Evolutionary conservation across 306 rosid species (phyloP).

Genomic region (Lotus japonicus): DNA sequence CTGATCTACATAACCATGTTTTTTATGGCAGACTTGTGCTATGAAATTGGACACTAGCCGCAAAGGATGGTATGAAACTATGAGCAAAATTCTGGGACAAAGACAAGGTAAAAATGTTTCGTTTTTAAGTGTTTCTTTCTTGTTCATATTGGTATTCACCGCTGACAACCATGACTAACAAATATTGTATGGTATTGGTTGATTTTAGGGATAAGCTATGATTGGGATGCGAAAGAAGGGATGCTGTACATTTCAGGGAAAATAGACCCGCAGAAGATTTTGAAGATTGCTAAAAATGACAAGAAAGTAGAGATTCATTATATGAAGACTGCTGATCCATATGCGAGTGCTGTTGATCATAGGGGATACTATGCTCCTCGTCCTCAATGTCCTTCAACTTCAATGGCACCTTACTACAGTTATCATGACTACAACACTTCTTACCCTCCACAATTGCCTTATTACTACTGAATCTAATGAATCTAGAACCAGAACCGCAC

Average conservation of each 20-base stretch:
- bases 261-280: background rate
- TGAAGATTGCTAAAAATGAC: background rate
- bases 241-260: slow-evolving; percentile 19
- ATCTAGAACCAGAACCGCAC: background rate
- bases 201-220: slow-evolving; percentile 9
- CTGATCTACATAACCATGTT: background rate
- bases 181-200: background rate
- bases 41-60: slow-evolving; percentile 13
- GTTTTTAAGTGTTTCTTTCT: no score
- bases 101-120: background rate
- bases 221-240: slow-evolving; percentile 14
- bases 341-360: background rate
- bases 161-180: no score
- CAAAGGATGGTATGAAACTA: slow-evolving; percentile 3
- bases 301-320: background rate
- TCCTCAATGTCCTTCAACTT: background rate
- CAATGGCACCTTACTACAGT: background rate
- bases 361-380: background rate
- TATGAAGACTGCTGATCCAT: background rate
- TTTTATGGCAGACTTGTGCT: background rate
- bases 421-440: background rate
- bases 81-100: background rate
- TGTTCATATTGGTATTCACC: no score
- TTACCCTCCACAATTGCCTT: background rate
- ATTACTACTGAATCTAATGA: background rate